A percentile compares a stretch with the other conserved stretches of the same genome.
Conservation (phyloP, 2,329 filamentous ascomycete species). For the Nakataea oryzae region DNA sequence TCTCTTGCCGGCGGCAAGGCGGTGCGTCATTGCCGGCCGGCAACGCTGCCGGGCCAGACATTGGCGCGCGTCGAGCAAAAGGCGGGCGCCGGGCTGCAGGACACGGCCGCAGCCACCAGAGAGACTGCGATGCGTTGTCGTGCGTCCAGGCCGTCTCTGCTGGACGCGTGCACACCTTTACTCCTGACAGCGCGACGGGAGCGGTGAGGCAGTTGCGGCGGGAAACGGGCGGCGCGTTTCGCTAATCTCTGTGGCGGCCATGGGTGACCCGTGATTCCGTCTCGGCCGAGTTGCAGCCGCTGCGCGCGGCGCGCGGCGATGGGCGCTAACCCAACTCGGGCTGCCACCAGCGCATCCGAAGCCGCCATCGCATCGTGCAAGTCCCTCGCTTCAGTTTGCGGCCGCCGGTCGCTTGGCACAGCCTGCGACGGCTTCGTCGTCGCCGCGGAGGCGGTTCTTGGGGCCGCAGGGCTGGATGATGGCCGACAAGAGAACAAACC, state of each 20-base stretch:
- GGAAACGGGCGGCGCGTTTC: too few relatives aligned
- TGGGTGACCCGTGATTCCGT: too few relatives aligned
- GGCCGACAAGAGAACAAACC: neutral
- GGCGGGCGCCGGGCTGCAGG: neutral
- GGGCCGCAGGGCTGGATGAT: neutral
- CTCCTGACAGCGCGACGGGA: too few relatives aligned
- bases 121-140: neutral
- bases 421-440: neutral
- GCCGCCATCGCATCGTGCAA: neutral
- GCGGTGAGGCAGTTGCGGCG: too few relatives aligned
- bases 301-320: too few relatives aligned
- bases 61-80: neutral
- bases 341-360: too few relatives aligned
- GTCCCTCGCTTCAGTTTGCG: neutral
- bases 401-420: neutral
- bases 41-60: too few relatives aligned
- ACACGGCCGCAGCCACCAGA: too few relatives aligned
- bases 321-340: too few relatives aligned
- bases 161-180: neutral
- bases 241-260: too few relatives aligned
- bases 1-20: neutral
- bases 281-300: too few relatives aligned
- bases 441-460: neutral
- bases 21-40: too few relatives aligned
- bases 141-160: neutral